These are phyloP conservation scores for Venustampulla echinocandica DNA, from an alignment of 495 filamentous ascomycete species.

Conservation along the genomic window DNA sequence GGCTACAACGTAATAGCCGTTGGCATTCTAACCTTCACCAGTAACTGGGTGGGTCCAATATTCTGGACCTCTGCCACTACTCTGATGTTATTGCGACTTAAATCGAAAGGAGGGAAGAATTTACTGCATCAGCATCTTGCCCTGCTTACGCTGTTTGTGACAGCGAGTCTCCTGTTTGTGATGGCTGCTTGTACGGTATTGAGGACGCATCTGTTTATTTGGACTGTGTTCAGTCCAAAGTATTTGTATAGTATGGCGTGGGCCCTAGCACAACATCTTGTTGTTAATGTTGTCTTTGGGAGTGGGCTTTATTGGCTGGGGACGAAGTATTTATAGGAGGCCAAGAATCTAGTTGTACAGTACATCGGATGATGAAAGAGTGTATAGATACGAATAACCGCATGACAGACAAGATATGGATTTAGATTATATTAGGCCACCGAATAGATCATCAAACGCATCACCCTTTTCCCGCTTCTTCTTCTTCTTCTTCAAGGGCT, in stretches of 20 bases:
- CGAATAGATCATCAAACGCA: conserved; percentile 57
- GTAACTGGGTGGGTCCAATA: conserved; percentile 87
- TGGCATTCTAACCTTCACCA: conserved; percentile 70
- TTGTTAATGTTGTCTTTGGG: conserved; percentile 53
- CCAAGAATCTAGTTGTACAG: conserved; percentile 7
- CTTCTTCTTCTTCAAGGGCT: conserved; percentile 15
- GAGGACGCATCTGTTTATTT: conserved; percentile 90
- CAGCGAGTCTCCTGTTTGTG: conserved; percentile 53
- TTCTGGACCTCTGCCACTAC: conserved; percentile 57
- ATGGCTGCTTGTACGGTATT: conserved; percentile 83
- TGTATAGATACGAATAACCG: too few relatives aligned
- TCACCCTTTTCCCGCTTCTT: conserved; percentile 43
- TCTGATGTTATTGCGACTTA: conserved; percentile 14
- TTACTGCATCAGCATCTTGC: conserved; percentile 42
- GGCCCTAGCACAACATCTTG: conserved; percentile 71
- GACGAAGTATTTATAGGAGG: conserved; percentile 15
- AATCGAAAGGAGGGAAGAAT: conserved; percentile 4
- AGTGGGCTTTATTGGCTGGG: conserved; percentile 48
- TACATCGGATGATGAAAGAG: neutral
- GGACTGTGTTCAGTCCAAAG: conserved; percentile 98
- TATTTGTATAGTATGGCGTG: conserved; percentile 88
- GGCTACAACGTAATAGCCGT: conserved; percentile 60
- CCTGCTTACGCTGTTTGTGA: conserved; percentile 56
- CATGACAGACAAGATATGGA: too few relatives aligned
- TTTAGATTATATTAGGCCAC: conserved; percentile 38